These are phyloP conservation scores for Secale cereale DNA, from an alignment of 176 grass and related monocot species.

Conservation along the genomic window DNA sequence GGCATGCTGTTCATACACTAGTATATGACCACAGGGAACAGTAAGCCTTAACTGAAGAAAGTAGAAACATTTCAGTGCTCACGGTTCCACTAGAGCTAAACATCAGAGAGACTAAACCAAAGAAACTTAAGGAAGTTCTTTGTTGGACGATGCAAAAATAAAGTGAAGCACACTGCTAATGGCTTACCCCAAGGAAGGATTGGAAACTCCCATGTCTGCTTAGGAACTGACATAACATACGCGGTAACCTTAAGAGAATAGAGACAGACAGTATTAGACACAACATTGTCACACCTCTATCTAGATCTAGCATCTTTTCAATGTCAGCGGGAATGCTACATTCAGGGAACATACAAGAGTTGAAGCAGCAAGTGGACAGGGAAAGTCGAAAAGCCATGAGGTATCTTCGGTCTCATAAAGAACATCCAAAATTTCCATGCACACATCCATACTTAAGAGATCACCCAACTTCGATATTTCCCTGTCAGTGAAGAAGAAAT, in stretches of 20 bases:
- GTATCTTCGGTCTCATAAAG: conserved; percentile 77
- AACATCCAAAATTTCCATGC: conserved; percentile 93
- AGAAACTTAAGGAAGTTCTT: background rate
- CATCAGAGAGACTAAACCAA: background rate
- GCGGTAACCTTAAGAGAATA: conserved; percentile 57
- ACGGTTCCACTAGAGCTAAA: background rate
- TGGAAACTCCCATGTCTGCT: conserved; percentile 92
- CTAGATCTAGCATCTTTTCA: background rate
- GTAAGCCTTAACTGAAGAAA: background rate
- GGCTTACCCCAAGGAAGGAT: conserved; percentile 85
- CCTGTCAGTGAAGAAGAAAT: conserved; percentile 31
- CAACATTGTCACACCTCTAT: background rate
- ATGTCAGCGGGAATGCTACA: conserved; percentile 7
- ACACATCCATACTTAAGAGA: conserved; percentile 56
- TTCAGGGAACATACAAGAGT: conserved; percentile 58
- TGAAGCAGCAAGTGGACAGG: conserved; percentile 70
- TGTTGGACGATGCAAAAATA: background rate
- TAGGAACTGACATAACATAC: conserved; percentile 80
- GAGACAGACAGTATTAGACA: background rate
- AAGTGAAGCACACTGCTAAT: background rate
- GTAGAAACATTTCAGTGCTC: background rate
- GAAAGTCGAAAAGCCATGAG: conserved; percentile 57
- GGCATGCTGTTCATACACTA: background rate
- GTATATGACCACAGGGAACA: background rate
- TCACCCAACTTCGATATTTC: conserved; percentile 81